Percentiles rank a stretch among this genome's conserved stretches.
Conservation (phyloP, 805 yeast species). For the Candida khao-thaluensis region DNA sequence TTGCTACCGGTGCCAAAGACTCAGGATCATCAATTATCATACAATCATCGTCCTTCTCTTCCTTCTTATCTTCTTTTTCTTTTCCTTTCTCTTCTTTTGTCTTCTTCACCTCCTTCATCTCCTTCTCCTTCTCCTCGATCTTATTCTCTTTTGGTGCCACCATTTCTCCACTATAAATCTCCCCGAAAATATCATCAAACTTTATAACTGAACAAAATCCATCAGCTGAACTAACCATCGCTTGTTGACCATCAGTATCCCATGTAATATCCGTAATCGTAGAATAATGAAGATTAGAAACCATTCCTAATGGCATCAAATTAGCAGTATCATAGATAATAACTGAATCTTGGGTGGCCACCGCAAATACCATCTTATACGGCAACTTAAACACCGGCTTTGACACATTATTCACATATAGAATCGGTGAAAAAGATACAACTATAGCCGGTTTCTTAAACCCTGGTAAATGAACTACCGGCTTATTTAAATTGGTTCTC, state of each 20-base stretch:
- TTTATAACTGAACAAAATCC: conserved; percentile 78
- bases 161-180: conserved; percentile 10
- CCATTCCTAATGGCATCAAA: conserved; percentile 65
- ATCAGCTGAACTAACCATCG: conserved; percentile 83
- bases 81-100: not conserved
- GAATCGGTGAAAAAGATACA: conserved; percentile 69
- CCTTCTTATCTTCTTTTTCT: not conserved
- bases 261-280: conserved; percentile 86
- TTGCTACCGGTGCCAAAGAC: not conserved
- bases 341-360: conserved; percentile 88
- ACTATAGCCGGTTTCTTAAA: conserved; percentile 83
- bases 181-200: conserved; percentile 53
- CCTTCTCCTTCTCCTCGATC: not conserved
- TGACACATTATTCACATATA: conserved; percentile 38
- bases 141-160: not conserved
- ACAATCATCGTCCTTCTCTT: not conserved
- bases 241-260: conserved; percentile 69
- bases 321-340: conserved; percentile 77
- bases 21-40: not conserved
- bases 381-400: conserved; percentile 53
- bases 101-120: not conserved
- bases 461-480: conserved; percentile 78
- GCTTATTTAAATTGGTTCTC: conserved; percentile 66
- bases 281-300: conserved; percentile 81
- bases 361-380: conserved; percentile 84